A percentile compares a stretch with the other conserved stretches of the same genome.
These are phyloP conservation scores for Blastobotrys terrestris DNA, from an alignment of 805 yeast species.

Conservation along the genomic window DNA sequence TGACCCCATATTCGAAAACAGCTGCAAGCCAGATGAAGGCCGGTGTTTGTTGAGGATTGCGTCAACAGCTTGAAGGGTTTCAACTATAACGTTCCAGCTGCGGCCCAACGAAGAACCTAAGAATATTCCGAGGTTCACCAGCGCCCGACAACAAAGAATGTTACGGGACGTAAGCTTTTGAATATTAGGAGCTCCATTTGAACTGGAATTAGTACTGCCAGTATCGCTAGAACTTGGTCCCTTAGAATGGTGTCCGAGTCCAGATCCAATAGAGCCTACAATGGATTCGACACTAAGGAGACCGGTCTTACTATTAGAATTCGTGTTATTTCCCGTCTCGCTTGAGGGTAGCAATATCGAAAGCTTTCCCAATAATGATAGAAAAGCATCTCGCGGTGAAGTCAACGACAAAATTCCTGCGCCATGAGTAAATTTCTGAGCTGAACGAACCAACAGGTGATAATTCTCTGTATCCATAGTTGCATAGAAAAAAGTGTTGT, in stretches of 20 bases:
- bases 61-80: conserved; percentile 41
- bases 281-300: conserved; percentile 16
- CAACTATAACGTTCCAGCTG: conserved; percentile 60
- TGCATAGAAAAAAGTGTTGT: conserved; percentile 52
- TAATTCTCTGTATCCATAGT: conserved; percentile 66
- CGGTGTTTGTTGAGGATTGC: conserved; percentile 11
- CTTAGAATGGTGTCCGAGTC: neutral
- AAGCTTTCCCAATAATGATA: conserved; percentile 28
- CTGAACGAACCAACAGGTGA: conserved; percentile 58
- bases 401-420: conserved; percentile 65
- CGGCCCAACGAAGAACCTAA: conserved; percentile 65
- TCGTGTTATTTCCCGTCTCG: too few species aligned
- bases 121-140: conserved; percentile 69
- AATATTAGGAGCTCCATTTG: neutral
- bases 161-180: conserved; percentile 37
- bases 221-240: neutral
- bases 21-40: neutral
- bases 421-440: conserved; percentile 77
- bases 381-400: conserved; percentile 52
- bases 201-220: conserved; percentile 38
- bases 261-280: conserved; percentile 20
- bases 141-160: conserved; percentile 68
- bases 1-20: conserved; percentile 37
- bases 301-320: neutral
- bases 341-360: conserved; percentile 17